These are phyloP conservation scores for Erodium trifolium DNA, from an alignment of 441 rosid genomes.

Conservation along the genomic window DNA sequence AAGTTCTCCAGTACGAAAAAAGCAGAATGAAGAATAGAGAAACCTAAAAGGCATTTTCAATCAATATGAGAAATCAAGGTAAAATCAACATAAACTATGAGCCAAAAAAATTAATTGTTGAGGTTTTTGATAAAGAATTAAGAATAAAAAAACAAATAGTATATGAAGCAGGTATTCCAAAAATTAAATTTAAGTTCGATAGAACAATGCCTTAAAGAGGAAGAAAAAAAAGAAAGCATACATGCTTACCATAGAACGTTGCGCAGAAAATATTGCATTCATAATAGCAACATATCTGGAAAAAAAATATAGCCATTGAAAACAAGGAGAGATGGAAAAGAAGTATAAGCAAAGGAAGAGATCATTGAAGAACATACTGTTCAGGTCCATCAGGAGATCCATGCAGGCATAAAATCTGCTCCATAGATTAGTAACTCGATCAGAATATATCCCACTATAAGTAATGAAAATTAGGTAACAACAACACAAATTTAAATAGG, in stretches of 20 bases:
- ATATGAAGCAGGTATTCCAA: neutral
- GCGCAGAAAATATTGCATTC: conserved; percentile 96
- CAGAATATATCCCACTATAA: neutral
- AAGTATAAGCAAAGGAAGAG: conserved; percentile 10
- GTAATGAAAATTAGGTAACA: conserved; percentile 12
- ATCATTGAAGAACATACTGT: conserved; percentile 51
- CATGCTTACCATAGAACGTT: conserved; percentile 64
- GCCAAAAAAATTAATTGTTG: neutral
- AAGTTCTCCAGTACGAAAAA: too few species aligned
- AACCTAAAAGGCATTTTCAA: neutral
- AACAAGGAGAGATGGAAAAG: conserved; percentile 10
- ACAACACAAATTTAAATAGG: neutral
- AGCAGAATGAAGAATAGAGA: neutral
- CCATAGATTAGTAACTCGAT: conserved; percentile 19
- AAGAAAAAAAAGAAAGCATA: neutral
- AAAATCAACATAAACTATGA: neutral
- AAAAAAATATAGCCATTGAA: conserved; percentile 10
- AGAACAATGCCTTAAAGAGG: conserved; percentile 8
- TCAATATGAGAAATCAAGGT: neutral
- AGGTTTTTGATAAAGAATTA: neutral
- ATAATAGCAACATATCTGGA: conserved; percentile 91
- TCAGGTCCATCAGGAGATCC: conserved; percentile 97
- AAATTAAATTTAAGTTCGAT: neutral
- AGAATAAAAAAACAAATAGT: neutral
- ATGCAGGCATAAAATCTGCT: conserved; percentile 93